Evolutionary conservation across 148 eudicot species (phyloP).

Genomic region (Fagopyrum homotropicum): DNA sequence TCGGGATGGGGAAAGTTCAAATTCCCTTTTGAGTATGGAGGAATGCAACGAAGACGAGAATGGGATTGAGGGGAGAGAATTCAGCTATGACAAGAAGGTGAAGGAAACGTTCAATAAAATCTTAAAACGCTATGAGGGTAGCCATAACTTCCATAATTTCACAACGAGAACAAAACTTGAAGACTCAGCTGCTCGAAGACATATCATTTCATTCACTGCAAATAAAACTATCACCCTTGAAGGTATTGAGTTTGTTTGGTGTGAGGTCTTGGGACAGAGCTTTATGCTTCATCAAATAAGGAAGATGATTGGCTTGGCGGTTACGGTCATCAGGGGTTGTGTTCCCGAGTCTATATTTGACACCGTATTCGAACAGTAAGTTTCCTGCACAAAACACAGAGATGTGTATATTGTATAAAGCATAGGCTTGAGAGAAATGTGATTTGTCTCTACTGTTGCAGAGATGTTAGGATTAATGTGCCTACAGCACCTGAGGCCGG

Average conservation of each 20-base stretch:
- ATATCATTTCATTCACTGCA: constrained; percentile 71
- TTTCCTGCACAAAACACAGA: background rate
- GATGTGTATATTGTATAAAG: background rate
- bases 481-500: constrained; percentile 98
- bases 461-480: constrained; percentile 62
- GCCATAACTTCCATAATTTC: constrained; percentile 87
- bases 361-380: constrained; percentile 63
- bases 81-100: constrained; percentile 59
- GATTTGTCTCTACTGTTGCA: constrained; percentile 15
- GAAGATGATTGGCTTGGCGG: constrained; percentile 87
- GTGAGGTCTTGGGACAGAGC: constrained; percentile 92
- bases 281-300: constrained; percentile 97
- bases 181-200: constrained; percentile 78
- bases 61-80: constrained; percentile 19
- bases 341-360: constrained; percentile 64
- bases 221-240: constrained; percentile 48
- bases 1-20: no score
- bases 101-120: constrained; percentile 65
- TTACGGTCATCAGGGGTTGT: constrained; percentile 68
- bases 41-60: no score
- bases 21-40: no score
- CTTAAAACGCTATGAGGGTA: constrained; percentile 65
- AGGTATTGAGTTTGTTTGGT: constrained; percentile 87
- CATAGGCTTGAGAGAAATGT: background rate
- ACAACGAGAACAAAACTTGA: constrained; percentile 81